Conservation (phyloP, 2,329 filamentous ascomycete genomes). For the Arthrobotrys sinensis region DNA sequence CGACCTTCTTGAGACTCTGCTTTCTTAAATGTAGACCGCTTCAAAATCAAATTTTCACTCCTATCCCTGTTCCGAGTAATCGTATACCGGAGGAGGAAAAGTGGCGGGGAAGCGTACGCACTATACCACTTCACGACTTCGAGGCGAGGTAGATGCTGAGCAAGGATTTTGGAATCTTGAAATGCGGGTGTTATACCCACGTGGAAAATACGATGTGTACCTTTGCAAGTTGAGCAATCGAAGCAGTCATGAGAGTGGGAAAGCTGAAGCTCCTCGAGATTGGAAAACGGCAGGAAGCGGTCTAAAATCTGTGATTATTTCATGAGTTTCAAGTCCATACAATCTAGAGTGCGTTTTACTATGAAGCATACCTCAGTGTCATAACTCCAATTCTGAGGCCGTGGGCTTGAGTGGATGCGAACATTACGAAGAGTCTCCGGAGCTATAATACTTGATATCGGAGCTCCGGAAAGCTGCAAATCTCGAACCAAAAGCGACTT, state of each 20-base stretch:
- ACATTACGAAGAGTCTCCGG: conserved; percentile 19
- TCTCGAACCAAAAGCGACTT: neutral
- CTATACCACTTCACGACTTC: conserved; percentile 35
- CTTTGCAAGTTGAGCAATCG: conserved; percentile 6
- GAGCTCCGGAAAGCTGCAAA: neutral
- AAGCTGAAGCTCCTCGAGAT: conserved; percentile 26
- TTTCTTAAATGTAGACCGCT: conserved; percentile 11
- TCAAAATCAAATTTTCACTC: neutral
- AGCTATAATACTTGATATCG: neutral
- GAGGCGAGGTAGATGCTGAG: neutral
- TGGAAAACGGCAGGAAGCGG: conserved; percentile 17
- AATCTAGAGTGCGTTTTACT: too few species aligned
- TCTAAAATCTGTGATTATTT: conserved; percentile 18
- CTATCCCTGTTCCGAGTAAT: neutral
- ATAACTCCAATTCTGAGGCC: conserved; percentile 10
- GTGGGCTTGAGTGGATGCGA: neutral
- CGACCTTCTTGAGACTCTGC: neutral
- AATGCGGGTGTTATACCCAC: conserved; percentile 1
- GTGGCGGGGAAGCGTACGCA: neutral
- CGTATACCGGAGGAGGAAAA: conserved; percentile 26
- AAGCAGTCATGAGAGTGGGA: conserved; percentile 16
- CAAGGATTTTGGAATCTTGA: conserved; percentile 12
- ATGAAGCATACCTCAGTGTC: conserved; percentile 1
- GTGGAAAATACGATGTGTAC: conserved; percentile 29
- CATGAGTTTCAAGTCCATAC: neutral